These are phyloP conservation scores for Blastocystis sp. DNA, from an alignment of 352 stramenopile species.

Conservation along the genomic window DNA sequence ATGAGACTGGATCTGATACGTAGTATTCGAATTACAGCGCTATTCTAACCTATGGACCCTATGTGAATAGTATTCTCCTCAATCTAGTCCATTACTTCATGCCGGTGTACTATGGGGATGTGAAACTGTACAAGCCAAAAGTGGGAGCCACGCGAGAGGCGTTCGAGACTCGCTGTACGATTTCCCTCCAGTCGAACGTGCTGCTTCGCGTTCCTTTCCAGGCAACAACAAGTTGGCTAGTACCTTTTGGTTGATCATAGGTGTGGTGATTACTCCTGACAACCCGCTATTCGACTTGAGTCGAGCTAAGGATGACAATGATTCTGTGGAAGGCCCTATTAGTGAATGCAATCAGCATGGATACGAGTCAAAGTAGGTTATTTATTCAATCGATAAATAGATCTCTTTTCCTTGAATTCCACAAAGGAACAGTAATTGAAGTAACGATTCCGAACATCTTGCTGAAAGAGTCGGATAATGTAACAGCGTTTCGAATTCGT, in stretches of 20 bases:
- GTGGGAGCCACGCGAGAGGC: not conserved
- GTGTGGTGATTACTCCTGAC: conserved; percentile 29
- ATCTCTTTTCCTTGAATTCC: not conserved
- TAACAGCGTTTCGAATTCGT: conserved; percentile 15
- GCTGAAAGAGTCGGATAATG: conserved; percentile 31
- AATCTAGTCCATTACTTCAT: conserved; percentile 54
- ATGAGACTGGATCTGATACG: not conserved
- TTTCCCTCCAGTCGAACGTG: not conserved
- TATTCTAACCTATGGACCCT: conserved; percentile 11
- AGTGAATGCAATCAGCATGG: not conserved
- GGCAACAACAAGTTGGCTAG: not conserved
- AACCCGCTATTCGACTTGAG: conserved; percentile 19
- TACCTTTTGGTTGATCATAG: not conserved
- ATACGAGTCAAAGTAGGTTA: not conserved
- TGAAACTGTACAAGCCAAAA: not conserved
- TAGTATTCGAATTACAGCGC: conserved; percentile 52
- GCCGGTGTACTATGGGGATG: conserved; percentile 34
- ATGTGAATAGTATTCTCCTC: conserved; percentile 5
- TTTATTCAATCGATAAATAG: not conserved
- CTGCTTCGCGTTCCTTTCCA: conserved; percentile 46
- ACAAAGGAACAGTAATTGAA: not conserved
- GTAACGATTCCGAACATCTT: conserved; percentile 46
- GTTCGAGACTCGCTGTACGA: conserved; percentile 18
- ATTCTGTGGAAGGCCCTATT: not conserved
- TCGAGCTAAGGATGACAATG: not conserved